Base-by-base conservation (phyloP, 2,329 filamentous ascomycete genomes). In the Colletotrichum simmondsii region DNA sequence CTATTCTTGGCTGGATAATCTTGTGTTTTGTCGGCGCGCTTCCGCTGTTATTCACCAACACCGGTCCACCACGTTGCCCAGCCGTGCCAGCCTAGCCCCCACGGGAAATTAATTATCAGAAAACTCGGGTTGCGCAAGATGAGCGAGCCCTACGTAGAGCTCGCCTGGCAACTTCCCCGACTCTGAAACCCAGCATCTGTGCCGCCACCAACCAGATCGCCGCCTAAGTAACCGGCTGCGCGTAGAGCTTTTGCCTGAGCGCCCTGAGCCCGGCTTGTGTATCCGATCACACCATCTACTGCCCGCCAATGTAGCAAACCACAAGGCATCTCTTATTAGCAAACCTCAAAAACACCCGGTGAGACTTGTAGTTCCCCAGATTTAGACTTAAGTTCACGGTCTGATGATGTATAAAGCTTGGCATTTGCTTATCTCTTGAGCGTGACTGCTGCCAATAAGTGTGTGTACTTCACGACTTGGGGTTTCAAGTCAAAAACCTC, bases 221-320 rank as follows among this genome's bases (percentile, higher is more conserved):
- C 22, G 54, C 59, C 19, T 56, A 42, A 26, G 24, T 63, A 57
- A n/a, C 28, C 58, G 53, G 24, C 26, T 42, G n/a, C 14, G 16
- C 16, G n/a, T 28, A 37, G 28, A 65, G 35, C 32, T 26, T 26
- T 42, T 32, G 65, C 54, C 60, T 60, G 37, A 56, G 60, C 65
- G 32, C 35, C 37, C 58, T 46, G 26, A 59, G 19, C 26, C 52
- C 59, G 59, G 69, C 59, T 63, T 53, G n/a, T 22, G 58, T 62
- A 57, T 60, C 70, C 60, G 60, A 60, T 30, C 70, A 72, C 60
- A 70, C 59, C 69, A 72, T 30, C 64, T 59, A 32, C 4, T 8
- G 16, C 30, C 16, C 16, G 24, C 52, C 22, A 49, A 49, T n/a
- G 7, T 22, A 49, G 42, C 42, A 49, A n/a, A 49, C 7, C 19